phyloP scores from a whole-genome alignment of 2,329 filamentous ascomycete genomes.

The Alternaria solani region DNA sequence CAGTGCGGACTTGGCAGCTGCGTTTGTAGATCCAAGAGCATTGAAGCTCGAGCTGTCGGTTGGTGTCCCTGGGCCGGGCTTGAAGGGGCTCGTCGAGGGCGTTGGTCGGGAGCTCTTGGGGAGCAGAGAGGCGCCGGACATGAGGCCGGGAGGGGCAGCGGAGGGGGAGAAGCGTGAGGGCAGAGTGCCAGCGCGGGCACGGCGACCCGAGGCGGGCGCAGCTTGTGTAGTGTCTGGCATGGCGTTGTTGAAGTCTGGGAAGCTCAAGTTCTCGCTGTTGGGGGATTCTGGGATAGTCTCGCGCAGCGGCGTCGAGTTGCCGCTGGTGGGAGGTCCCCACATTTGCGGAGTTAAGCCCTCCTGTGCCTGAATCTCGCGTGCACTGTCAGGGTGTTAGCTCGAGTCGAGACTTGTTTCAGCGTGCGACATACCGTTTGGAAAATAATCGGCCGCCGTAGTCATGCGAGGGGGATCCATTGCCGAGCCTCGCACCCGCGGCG shows the following conservation, averaged over 20 bases:
- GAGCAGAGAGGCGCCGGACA: slow-evolving; percentile 61
- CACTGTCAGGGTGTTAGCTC: slow-evolving; percentile 63
- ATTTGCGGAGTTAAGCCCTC: slow-evolving; percentile 79
- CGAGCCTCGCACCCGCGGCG: slow-evolving; percentile 71
- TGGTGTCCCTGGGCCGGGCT: slow-evolving; percentile 63
- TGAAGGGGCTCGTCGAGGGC: slow-evolving; percentile 86
- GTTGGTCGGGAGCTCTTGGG: slow-evolving; percentile 85
- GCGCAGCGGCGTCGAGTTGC: slow-evolving; percentile 92
- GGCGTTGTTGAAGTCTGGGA: slow-evolving; percentile 84
- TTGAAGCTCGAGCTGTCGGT: slow-evolving; percentile 44
- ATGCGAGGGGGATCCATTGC: slow-evolving; percentile 95
- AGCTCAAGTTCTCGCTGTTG: slow-evolving; percentile 89
- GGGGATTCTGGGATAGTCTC: slow-evolving; percentile 98
- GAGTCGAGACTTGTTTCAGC: slow-evolving; percentile 39
- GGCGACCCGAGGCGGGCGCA: slow-evolving; percentile 71
- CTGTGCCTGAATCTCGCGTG: slow-evolving; percentile 95
- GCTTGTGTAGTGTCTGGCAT: slow-evolving; percentile 67
- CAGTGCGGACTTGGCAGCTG: slow-evolving; percentile 71
- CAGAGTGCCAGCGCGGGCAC: slow-evolving; percentile 92
- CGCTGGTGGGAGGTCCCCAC: slow-evolving; percentile 96
- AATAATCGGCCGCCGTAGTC: slow-evolving; percentile 82
- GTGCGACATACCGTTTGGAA: slow-evolving; percentile 81
- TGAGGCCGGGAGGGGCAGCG: slow-evolving; percentile 67
- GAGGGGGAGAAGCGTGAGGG: slow-evolving; percentile 90
- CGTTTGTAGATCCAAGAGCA: slow-evolving; percentile 59